Evolutionary conservation across 169 alveolate genomes (phyloP).

Genomic region (Theileria orientalis): DNA sequence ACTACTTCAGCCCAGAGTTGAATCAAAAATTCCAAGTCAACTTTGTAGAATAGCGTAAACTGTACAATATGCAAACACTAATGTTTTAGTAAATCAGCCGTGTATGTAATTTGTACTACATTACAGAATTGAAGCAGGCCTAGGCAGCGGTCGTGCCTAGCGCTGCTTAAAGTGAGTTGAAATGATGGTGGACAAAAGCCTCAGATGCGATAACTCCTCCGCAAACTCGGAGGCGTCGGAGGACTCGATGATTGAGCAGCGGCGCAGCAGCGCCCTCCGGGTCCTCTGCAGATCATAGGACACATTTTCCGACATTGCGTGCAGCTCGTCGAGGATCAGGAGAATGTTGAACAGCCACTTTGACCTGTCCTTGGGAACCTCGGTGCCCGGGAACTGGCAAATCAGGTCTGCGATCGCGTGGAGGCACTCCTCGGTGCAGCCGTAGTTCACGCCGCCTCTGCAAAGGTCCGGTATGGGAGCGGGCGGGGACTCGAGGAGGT

Average conservation of each 20-base stretch:
- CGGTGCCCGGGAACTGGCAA: slow-evolving; percentile 41
- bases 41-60: slow-evolving; percentile 4
- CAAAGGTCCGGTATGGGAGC: slow-evolving; percentile 29
- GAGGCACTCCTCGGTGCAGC: slow-evolving; percentile 27
- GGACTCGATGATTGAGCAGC: slow-evolving; percentile 11
- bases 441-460: slow-evolving; percentile 37
- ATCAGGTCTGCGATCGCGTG: slow-evolving; percentile 24
- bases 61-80: neutral
- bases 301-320: slow-evolving; percentile 45
- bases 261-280: slow-evolving; percentile 33
- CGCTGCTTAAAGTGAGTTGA: slow-evolving; percentile 48
- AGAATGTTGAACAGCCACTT: slow-evolving; percentile 54
- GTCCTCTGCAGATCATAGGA: slow-evolving; percentile 59
- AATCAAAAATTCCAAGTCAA: slow-evolving; percentile 23
- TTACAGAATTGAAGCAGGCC: neutral
- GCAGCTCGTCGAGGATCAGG: slow-evolving; percentile 59
- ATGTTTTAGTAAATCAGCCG: neutral
- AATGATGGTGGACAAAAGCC: slow-evolving; percentile 30
- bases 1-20: slow-evolving; percentile 32
- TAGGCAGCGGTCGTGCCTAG: too few relatives aligned
- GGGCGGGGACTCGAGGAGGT: slow-evolving; percentile 21
- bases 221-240: neutral
- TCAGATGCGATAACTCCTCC: slow-evolving; percentile 7
- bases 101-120: neutral
- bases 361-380: slow-evolving; percentile 14